Evolutionary conservation across 1,139 yeast genomes (phyloP).

Genomic region (Yueomyces sp.): DNA sequence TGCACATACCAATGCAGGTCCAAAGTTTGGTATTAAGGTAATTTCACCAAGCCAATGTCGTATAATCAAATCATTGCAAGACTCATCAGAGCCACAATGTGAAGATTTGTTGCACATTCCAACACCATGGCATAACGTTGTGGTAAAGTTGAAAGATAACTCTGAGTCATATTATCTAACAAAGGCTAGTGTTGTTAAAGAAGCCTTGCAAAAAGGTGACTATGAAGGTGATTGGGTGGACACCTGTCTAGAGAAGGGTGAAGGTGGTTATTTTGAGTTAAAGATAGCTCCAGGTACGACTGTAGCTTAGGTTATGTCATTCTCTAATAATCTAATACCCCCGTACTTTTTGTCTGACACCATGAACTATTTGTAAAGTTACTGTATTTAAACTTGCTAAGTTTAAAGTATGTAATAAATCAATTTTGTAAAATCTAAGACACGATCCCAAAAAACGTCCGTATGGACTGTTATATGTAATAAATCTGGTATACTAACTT

Average conservation of each 20-base stretch:
- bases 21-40: constrained; percentile 43
- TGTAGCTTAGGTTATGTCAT: neutral
- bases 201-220: constrained; percentile 24
- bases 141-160: constrained; percentile 28
- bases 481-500: too few species aligned
- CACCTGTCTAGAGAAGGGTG: constrained; percentile 17
- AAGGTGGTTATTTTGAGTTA: constrained; percentile 23
- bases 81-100: constrained; percentile 28
- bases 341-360: too few species aligned
- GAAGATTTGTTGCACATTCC: constrained; percentile 48
- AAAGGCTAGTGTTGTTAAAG: constrained; percentile 24
- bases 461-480: too few species aligned
- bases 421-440: too few species aligned
- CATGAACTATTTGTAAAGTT: too few species aligned
- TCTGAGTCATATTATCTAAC: constrained; percentile 20
- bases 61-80: constrained; percentile 26
- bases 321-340: too few species aligned
- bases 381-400: too few species aligned
- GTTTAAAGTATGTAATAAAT: too few species aligned
- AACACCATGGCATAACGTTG: constrained; percentile 55
- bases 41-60: constrained; percentile 34
- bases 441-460: too few species aligned
- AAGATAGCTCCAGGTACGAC: constrained; percentile 1
- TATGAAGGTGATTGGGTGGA: constrained; percentile 25
- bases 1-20: constrained; percentile 46